Evolutionary conservation across 805 yeast species (phyloP), one percentile per base, ranked within the genome.

Genomic region (Wickerhamiella hasegawae): DNA sequence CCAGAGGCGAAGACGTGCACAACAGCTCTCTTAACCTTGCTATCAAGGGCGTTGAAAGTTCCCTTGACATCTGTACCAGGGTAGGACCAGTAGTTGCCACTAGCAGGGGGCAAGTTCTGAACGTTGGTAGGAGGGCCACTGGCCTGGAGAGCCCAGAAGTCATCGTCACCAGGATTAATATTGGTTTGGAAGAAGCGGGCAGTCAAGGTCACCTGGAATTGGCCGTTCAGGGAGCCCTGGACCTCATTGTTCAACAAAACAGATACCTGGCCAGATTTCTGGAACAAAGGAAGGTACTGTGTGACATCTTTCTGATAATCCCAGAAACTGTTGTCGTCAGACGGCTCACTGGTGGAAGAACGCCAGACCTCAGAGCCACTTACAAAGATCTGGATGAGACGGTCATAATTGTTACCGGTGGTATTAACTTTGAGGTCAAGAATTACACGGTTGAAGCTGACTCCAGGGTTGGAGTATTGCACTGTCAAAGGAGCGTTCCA

Each of bases 301-400:
- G 84, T 63, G 1, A 80, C 66, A 49, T 83, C 94, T 50, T 78
- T 81, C 20, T 65, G 58, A 36, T 66, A 57, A 18, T 78, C 69
- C 43, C 60, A 68, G 8, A 68, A 66, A 2, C 56, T 45, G 11
- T 48, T 51, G 57, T 65, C 46, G 46, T 75, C 55, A 37, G 68
- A 67, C 2, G 85, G 87, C 51, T 77, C 87, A n/a, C 75, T 69
- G 2, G 87, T 79, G 3, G 82, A 73, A 1, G 78, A 72, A 55
- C 87, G 66, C 87, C 87, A 79, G 18, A 78, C 53, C 42, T 76
- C 74, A 6, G 66, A 61, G 18, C 72, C 76, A 38, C 65, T 64
- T 23, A 78, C 53, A 45, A 66, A 74, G 11, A 60, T 32, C 33
- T 55, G 57, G 15, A 49, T 57, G 37, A 59, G 45, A 14, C 65